phyloP scores from a whole-genome alignment of 169 alveolate genomes.

The Plasmodium knowlesi region DNA sequence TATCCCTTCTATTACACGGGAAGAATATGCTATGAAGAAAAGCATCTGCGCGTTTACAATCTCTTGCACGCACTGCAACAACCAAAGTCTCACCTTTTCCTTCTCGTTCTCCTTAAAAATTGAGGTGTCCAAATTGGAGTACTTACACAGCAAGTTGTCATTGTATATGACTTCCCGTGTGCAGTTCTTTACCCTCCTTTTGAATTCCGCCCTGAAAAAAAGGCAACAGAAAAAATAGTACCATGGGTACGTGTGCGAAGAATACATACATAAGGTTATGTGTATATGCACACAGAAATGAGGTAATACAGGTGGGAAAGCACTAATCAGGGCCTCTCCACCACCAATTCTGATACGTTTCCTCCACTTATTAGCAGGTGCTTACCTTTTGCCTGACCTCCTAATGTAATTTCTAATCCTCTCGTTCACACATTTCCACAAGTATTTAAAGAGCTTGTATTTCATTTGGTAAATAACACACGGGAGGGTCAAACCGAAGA shows the following conservation, averaged over 20 bases:
- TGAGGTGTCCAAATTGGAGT: conserved; percentile 44
- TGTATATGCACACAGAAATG: background rate
- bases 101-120: conserved; percentile 60
- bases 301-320: background rate
- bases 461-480: conserved; percentile 59
- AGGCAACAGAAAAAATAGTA: background rate
- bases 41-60: background rate
- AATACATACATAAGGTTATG: background rate
- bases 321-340: background rate
- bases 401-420: conserved; percentile 14
- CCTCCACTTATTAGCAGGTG: background rate
- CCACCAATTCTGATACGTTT: background rate
- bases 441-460: conserved; percentile 48
- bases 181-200: conserved; percentile 17
- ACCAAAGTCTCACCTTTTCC: conserved; percentile 29
- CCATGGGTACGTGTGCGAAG: background rate
- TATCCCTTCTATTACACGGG: conserved; percentile 1
- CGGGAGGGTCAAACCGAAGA: conserved; percentile 70
- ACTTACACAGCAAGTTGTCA: conserved; percentile 53
- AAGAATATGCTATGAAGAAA: background rate
- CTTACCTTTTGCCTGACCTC: conserved; percentile 28
- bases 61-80: background rate
- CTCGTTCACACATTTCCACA: conserved; percentile 21
- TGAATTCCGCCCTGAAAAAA: conserved; percentile 19
- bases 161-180: conserved; percentile 48